These are phyloP conservation scores for Imleria badia DNA, from an alignment of 768 basidiomycete genomes.

Conservation along the genomic window DNA sequence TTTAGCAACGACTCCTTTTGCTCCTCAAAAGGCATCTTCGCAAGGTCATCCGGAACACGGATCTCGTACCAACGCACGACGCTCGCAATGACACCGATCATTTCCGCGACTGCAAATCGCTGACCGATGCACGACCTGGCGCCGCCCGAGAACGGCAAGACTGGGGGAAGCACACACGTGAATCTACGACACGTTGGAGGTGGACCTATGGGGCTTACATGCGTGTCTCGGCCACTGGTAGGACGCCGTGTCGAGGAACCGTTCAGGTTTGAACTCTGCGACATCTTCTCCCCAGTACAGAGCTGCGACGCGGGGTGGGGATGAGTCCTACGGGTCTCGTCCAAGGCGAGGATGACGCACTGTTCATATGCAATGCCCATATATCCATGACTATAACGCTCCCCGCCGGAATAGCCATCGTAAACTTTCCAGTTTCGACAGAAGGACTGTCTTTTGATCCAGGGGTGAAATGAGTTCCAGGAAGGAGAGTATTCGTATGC, in stretches of 20 bases:
- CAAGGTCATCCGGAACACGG: slow-evolving; percentile 38
- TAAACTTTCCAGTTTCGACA: slow-evolving; percentile 29
- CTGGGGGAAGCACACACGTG: slow-evolving; percentile 18
- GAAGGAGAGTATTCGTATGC: slow-evolving; percentile 35
- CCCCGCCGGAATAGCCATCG: slow-evolving; percentile 39
- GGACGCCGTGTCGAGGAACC: slow-evolving; percentile 48
- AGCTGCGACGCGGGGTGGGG: slow-evolving; percentile 27
- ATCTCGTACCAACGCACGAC: slow-evolving; percentile 44
- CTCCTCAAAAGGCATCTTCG: slow-evolving; percentile 25
- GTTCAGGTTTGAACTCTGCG: slow-evolving; percentile 45
- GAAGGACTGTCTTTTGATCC: slow-evolving; percentile 11
- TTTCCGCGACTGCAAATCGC: slow-evolving; percentile 46
- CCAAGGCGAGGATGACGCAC: slow-evolving; percentile 29
- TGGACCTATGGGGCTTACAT: slow-evolving; percentile 31
- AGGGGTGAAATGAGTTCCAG: slow-evolving; percentile 34
- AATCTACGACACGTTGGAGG: not conserved
- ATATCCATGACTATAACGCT: slow-evolving; percentile 42
- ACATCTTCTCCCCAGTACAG: slow-evolving; percentile 50
- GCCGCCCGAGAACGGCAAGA: slow-evolving; percentile 46
- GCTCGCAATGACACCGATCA: slow-evolving; percentile 42
- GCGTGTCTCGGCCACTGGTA: slow-evolving; percentile 55
- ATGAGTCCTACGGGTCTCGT: not conserved
- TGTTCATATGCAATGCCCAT: slow-evolving; percentile 44
- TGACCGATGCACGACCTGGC: slow-evolving; percentile 50
- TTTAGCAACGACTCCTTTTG: slow-evolving; percentile 35